Percentiles rank a stretch among this genome's conserved stretches.
These are phyloP conservation scores for Mercurialis annua DNA, from an alignment of 345 rosid genomes.

Conservation along the genomic window DNA sequence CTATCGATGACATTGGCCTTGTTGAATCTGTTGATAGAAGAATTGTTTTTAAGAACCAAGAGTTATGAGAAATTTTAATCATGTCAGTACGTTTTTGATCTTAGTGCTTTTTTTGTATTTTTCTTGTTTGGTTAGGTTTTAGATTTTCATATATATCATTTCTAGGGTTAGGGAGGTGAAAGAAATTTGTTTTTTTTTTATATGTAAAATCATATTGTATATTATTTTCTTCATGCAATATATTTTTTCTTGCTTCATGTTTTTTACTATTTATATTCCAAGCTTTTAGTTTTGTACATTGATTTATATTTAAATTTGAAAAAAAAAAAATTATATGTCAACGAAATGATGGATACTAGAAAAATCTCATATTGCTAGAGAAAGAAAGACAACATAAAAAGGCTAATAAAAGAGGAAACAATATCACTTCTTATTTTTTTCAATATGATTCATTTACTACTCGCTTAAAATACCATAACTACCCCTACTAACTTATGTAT, in stretches of 20 bases:
- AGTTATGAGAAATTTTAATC: slow-evolving; percentile 17
- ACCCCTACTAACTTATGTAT: too few species aligned
- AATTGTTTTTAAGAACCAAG: slow-evolving; percentile 48
- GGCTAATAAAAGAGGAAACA: too few species aligned
- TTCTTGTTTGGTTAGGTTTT: background rate
- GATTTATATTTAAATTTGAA: background rate
- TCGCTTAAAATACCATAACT: too few species aligned
- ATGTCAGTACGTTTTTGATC: background rate
- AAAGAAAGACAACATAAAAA: too few species aligned
- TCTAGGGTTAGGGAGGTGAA: background rate
- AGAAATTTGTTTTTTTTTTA: slow-evolving; percentile 5
- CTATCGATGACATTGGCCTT: slow-evolving; percentile 60
- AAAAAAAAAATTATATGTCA: too few species aligned
- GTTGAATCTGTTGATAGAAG: slow-evolving; percentile 66
- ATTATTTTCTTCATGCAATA: slow-evolving; percentile 12
- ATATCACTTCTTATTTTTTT: too few species aligned
- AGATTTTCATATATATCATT: slow-evolving; percentile 1
- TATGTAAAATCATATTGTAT: slow-evolving; percentile 39
- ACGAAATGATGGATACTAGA: too few species aligned
- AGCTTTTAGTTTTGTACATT: too few species aligned
- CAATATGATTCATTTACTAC: too few species aligned
- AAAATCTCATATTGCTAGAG: too few species aligned
- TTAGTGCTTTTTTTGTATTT: background rate
- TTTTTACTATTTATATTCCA: background rate
- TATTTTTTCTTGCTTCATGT: background rate